These are phyloP conservation scores for Pistacia atlantica DNA, from an alignment of 345 rosid species.

Conservation along the genomic window DNA sequence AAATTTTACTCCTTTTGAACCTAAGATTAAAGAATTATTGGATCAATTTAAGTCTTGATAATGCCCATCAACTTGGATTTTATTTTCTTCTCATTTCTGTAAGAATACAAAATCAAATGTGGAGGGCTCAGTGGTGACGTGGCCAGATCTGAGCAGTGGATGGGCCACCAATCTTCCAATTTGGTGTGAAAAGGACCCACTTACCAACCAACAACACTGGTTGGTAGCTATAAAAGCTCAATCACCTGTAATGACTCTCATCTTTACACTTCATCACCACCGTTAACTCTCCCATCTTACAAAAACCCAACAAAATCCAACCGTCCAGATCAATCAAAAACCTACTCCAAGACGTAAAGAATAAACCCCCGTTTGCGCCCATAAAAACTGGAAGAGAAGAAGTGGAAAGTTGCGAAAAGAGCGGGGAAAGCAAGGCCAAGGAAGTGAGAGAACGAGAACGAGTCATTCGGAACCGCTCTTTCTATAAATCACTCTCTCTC, in stretches of 20 bases:
- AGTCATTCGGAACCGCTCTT: not conserved
- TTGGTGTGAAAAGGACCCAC: conserved; percentile 12
- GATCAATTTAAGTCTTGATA: too few relatives aligned
- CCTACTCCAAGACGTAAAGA: not conserved
- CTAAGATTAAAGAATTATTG: too few relatives aligned
- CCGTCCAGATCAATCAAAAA: not conserved
- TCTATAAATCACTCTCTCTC: not conserved
- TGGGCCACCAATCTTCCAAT: not conserved
- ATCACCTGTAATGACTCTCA: not conserved
- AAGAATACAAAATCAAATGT: too few relatives aligned
- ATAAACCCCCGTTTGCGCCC: not conserved
- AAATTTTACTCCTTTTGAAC: too few relatives aligned
- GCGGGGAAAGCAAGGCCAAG: not conserved
- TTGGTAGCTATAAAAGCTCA: not conserved
- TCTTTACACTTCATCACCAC: not conserved
- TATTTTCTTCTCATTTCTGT: too few relatives aligned
- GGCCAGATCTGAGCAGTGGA: not conserved
- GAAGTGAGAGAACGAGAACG: not conserved
- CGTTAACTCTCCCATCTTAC: not conserved
- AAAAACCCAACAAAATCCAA: not conserved
- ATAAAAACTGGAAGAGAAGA: not conserved
- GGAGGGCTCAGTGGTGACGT: not conserved
- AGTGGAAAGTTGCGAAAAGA: conserved; percentile 4
- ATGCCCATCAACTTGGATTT: too few relatives aligned
- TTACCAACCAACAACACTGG: not conserved